A percentile compares a stretch with the other conserved stretches of the same genome.
These are phyloP conservation scores for Barnettozyma populi DNA, from an alignment of 805 yeast species.

Conservation along the genomic window DNA sequence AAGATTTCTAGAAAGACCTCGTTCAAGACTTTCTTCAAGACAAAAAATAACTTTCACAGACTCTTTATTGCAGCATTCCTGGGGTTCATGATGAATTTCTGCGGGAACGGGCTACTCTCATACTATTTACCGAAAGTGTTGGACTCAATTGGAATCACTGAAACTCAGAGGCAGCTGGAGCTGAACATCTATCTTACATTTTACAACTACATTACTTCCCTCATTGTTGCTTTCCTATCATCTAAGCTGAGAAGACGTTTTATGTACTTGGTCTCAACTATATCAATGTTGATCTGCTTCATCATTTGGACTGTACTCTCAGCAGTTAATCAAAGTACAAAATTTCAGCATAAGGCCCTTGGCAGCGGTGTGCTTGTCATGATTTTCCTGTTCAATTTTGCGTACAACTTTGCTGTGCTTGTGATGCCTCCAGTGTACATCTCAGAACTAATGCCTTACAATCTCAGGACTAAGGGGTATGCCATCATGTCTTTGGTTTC, in stretches of 20 bases:
- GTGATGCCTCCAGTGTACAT: constrained; percentile 42
- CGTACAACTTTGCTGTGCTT: constrained; percentile 36
- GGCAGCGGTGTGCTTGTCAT: constrained; percentile 45
- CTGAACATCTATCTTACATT: constrained; percentile 42
- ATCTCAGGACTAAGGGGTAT: constrained; percentile 26
- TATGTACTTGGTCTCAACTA: constrained; percentile 27
- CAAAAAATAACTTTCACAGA: constrained; percentile 38
- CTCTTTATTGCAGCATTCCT: constrained; percentile 30
- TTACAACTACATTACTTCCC: constrained; percentile 36
- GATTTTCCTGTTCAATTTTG: constrained; percentile 42
- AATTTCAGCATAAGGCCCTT: constrained; percentile 34
- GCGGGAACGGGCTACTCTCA: constrained; percentile 49
- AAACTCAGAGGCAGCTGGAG: not conserved
- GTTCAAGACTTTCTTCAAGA: constrained; percentile 35
- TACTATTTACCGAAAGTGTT: constrained; percentile 48
- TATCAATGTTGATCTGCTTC: constrained; percentile 33
- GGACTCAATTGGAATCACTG: constrained; percentile 27
- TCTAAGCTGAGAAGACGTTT: constrained; percentile 32
- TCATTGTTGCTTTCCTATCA: constrained; percentile 27
- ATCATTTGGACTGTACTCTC: constrained; percentile 42
- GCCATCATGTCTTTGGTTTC: constrained; percentile 8
- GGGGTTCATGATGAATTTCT: constrained; percentile 37
- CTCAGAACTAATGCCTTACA: constrained; percentile 33
- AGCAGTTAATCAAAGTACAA: constrained; percentile 38
- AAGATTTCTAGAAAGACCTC: constrained; percentile 28